Base-by-base conservation (phyloP, 805 yeast genomes). In the Metschnikowia shivogae region DNA sequence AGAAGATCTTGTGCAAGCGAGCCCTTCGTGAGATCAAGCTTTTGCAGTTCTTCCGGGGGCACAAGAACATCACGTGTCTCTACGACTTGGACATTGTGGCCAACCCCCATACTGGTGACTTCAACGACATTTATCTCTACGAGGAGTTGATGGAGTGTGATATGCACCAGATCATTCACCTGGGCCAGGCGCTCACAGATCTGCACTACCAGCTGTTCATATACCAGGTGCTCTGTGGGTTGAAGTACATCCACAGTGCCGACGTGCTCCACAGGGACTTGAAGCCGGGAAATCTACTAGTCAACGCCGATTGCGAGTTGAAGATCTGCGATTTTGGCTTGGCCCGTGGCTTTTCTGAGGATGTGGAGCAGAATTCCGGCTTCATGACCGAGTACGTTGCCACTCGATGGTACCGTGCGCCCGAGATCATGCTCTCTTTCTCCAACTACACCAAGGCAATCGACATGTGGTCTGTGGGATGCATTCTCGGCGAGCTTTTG, bases 91-190 rank as follows among this genome's bases (percentile, higher is more conserved):
- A 93, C 67, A 86, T 93, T 42, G 89, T 90, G 32, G 88, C 90
- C 20, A 77, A 81, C 53, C 68, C 76, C 2, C 43, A 61, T 47
- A 68, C 74, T 13, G 82, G 82, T 3, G 78, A 80, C 43, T 92
- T 92, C 72, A 89, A 90, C 65, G 99, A 95, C 58, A 76, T 93
- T 10, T 93, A 93, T 55, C 73, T 93, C 6, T 93, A 93, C 60
- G 99, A 93, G 65, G 99, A 92, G 66, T 73, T 92, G 57, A 93
- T 93, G 98, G 98, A 92, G 64, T 92, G 98, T 67, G 99, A 93
- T 65, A 84, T 93, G 89, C 97, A 92, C 66, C 98, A 92, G 65
- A 93, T 93, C 58, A 92, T 93, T 51, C 78, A 95, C 55, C 86
- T 96, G 9, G 92, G 90, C 17, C 98, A 93, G 64, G 86, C 95